These are phyloP conservation scores for Graphiopsis chlorocephala DNA, from an alignment of 2,329 filamentous ascomycete species.

Conservation along the genomic window DNA sequence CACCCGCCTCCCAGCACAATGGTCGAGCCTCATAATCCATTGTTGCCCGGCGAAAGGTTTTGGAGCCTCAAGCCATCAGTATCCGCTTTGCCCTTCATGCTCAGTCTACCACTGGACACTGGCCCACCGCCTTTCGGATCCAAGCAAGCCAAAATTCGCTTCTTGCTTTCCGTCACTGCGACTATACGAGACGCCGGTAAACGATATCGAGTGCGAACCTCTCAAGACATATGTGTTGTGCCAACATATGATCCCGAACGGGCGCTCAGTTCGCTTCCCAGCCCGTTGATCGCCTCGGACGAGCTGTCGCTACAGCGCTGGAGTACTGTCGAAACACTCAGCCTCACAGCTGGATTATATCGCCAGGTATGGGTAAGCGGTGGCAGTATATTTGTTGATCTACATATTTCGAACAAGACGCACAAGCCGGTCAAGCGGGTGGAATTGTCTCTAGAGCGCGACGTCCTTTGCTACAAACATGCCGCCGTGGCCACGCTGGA, in stretches of 20 bases:
- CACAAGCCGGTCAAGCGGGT: slow-evolving; percentile 50
- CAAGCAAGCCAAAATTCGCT: slow-evolving; percentile 51
- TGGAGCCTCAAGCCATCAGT: slow-evolving; percentile 51
- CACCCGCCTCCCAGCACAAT: slow-evolving; percentile 52
- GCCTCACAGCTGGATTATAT: slow-evolving; percentile 53
- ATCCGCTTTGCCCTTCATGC: slow-evolving; percentile 49
- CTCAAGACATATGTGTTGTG: slow-evolving; percentile 50
- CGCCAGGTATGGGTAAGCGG: slow-evolving; percentile 60
- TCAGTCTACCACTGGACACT: slow-evolving; percentile 54
- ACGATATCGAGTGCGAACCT: slow-evolving; percentile 50
- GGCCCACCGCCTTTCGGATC: slow-evolving; percentile 55
- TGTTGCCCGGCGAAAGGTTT: slow-evolving; percentile 39
- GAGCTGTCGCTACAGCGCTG: slow-evolving; percentile 44
- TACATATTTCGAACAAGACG: slow-evolving; percentile 51
- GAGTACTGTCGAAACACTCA: slow-evolving; percentile 43
- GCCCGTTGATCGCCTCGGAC: slow-evolving; percentile 50
- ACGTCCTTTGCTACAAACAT: slow-evolving; percentile 52
- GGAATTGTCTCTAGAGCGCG: slow-evolving; percentile 52
- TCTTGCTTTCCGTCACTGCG: slow-evolving; percentile 48
- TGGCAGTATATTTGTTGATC: slow-evolving; percentile 53
- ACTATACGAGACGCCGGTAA: slow-evolving; percentile 48
- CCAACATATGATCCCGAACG: slow-evolving; percentile 57
- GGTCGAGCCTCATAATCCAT: slow-evolving; percentile 44
- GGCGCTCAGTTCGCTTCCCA: slow-evolving; percentile 52
- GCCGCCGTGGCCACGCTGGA: slow-evolving; percentile 49